Evolutionary conservation across 1,284 basidiomycete genomes (phyloP).

Genomic region (Hypsizygus ulmarius): DNA sequence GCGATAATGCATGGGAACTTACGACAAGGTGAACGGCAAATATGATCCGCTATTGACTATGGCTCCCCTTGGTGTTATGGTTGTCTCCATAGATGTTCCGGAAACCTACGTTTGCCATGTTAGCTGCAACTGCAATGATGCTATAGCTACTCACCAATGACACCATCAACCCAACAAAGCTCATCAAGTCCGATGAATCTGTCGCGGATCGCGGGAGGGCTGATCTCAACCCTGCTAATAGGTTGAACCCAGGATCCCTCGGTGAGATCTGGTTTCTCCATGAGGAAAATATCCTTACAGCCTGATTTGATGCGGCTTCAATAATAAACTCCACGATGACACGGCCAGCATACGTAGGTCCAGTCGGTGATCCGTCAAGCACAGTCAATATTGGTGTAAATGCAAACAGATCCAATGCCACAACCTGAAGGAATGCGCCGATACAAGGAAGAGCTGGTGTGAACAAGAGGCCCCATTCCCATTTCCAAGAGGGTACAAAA

Average conservation of each 20-base stretch:
- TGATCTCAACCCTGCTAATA: conserved; percentile 41
- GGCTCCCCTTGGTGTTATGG: conserved; percentile 32
- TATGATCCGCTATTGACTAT: conserved; percentile 46
- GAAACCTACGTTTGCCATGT: conserved; percentile 28
- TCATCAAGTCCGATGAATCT: conserved; percentile 50
- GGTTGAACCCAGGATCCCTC: conserved; percentile 24
- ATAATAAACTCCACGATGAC: conserved; percentile 33
- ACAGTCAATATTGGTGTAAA: neutral
- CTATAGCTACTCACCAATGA: conserved; percentile 25
- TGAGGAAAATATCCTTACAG: conserved; percentile 24
- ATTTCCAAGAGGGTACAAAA: conserved; percentile 34
- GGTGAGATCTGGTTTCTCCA: conserved; percentile 15
- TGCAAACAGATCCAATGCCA: conserved; percentile 16
- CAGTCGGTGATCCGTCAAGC: conserved; percentile 23
- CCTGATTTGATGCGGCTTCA: conserved; percentile 37
- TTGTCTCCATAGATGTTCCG: conserved; percentile 49
- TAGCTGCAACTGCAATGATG: neutral
- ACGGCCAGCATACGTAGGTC: conserved; percentile 35
- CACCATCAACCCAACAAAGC: conserved; percentile 36
- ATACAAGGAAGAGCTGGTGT: conserved; percentile 29
- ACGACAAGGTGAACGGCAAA: conserved; percentile 49
- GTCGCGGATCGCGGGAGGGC: conserved; percentile 46
- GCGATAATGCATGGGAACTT: conserved; percentile 5
- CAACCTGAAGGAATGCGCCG: conserved; percentile 32
- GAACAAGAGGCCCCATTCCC: conserved; percentile 29